Evolutionary conservation across 2,329 filamentous ascomycete genomes (phyloP), one percentile per base, ranked within the genome.

Genomic region (Chaetomiaceae sp.): DNA sequence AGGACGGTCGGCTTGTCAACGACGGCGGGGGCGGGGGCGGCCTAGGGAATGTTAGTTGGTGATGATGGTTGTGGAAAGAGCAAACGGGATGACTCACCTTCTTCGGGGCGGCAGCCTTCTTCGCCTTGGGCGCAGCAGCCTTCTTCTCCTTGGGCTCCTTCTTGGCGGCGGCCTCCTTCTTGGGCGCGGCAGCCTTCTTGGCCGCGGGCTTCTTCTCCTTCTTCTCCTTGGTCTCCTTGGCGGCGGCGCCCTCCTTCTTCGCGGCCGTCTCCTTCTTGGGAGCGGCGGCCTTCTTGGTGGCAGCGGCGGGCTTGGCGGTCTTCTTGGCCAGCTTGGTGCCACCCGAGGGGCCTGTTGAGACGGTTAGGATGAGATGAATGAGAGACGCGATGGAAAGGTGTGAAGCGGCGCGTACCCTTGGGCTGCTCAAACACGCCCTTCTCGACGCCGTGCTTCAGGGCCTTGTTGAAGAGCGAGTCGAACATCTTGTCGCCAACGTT

Each of bases 281-380:
- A 7, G 61, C 62, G 17, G 65, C 49, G 20, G 47, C 49, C 61
- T 68, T 63, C 59, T 68, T 66, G 40, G 61, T 51, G 3, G 64
- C 58, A n/a, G 61, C 58, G 38, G 64, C 62, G 62, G 47, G 67
- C 66, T 69, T 78, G 61, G 78, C 47, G 3, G 54, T 72, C 78
- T 90, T 91, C 84, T 92, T 92, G 56, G 87, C 87, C 56, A 96
- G 85, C 86, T 96, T 96, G 73, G 94, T 90, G 63, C 89, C 88
- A 57, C 91, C 91, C 60, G 91, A 96, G 56, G 89, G 80, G 66
- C 88, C 87, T 91, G 43, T 20, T 17, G 9, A n/a, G n/a, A 27
- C 43, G n/a, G 58, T 69, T 46, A 69, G 55, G n/a, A 17, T 17
- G 20, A 3, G 14, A 9, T n/a, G 25, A 47, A n/a, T n/a, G n/a